These are phyloP conservation scores for Triticum monococcum DNA, from an alignment of 176 grass and related monocot species.

Conservation along the genomic window DNA sequence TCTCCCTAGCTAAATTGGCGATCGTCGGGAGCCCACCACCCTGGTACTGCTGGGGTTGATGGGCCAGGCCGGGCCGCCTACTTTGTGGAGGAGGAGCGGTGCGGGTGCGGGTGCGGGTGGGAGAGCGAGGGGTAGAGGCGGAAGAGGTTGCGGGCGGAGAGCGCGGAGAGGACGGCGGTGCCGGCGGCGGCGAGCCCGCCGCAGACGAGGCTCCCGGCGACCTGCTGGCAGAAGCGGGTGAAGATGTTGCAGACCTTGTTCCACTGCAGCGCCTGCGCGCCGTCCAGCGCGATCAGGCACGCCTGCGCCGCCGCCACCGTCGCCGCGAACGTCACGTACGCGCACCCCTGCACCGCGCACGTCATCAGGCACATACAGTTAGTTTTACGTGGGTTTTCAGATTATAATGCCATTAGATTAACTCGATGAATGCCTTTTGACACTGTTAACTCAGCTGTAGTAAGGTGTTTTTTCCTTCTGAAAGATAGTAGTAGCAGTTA, in stretches of 20 bases:
- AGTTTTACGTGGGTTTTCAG: too few relatives aligned
- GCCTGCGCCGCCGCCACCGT: slow-evolving; percentile 68
- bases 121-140: slow-evolving; percentile 43
- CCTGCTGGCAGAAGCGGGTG: slow-evolving; percentile 79
- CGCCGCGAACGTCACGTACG: slow-evolving; percentile 64
- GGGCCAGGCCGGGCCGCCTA: not conserved
- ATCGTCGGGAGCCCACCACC: not conserved
- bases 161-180: slow-evolving; percentile 42
- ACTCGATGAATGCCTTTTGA: too few relatives aligned
- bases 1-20: not conserved
- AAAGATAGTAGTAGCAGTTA: too few relatives aligned
- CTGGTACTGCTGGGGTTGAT: not conserved
- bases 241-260: slow-evolving; percentile 94
- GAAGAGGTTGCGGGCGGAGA: slow-evolving; percentile 83
- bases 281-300: slow-evolving; percentile 51
- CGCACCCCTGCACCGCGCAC: slow-evolving; percentile 2
- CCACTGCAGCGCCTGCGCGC: slow-evolving; percentile 64
- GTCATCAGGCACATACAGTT: not conserved
- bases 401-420: too few relatives aligned
- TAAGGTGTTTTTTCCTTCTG: too few relatives aligned
- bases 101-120: too few relatives aligned
- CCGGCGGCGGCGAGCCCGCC: slow-evolving; percentile 37
- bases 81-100: not conserved
- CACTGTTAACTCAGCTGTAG: too few relatives aligned
- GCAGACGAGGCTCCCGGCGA: slow-evolving; percentile 68